A percentile compares a stretch with the other conserved stretches of the same genome.
Conservation (phyloP, 2,329 filamentous ascomycete species). For the Coniochaeta prunicola region DNA sequence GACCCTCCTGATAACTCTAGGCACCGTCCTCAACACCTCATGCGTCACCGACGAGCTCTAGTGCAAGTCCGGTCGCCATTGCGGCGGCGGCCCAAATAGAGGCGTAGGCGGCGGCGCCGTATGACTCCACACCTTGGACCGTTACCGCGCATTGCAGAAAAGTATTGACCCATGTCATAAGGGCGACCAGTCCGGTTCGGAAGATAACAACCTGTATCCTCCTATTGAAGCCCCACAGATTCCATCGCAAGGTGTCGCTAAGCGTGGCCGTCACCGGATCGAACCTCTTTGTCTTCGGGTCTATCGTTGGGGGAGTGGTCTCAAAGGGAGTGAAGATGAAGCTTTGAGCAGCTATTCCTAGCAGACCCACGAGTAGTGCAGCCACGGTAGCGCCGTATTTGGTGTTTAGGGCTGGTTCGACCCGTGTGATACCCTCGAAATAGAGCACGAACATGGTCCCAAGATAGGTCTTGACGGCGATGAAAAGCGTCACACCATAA, state of each 20-base stretch:
- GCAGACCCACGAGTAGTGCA: constrained; percentile 31
- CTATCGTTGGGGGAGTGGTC: constrained; percentile 41
- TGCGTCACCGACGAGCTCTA: constrained; percentile 45
- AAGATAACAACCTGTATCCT: constrained; percentile 57
- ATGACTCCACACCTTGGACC: constrained; percentile 60
- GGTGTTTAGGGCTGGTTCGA: constrained; percentile 60
- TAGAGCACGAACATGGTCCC: constrained; percentile 65
- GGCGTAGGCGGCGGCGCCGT: constrained; percentile 67
- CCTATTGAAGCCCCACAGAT: constrained; percentile 61
- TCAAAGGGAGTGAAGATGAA: constrained; percentile 72
- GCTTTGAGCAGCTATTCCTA: constrained; percentile 63
- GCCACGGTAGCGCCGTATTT: constrained; percentile 53
- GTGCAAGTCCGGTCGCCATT: constrained; percentile 46
- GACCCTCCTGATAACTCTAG: background rate
- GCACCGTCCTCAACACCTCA: constrained; percentile 16
- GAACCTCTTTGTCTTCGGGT: constrained; percentile 46
- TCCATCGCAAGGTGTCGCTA: constrained; percentile 62
- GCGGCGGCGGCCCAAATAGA: constrained; percentile 66
- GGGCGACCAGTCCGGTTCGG: constrained; percentile 53
- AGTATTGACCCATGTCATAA: constrained; percentile 50
- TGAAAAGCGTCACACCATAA: constrained; percentile 66
- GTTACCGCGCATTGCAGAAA: constrained; percentile 60
- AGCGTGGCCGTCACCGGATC: constrained; percentile 59
- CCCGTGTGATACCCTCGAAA: constrained; percentile 64
- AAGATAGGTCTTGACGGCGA: constrained; percentile 62